Evolutionary conservation across 1,284 basidiomycete species (phyloP).

Genomic region (Bothia castanella): DNA sequence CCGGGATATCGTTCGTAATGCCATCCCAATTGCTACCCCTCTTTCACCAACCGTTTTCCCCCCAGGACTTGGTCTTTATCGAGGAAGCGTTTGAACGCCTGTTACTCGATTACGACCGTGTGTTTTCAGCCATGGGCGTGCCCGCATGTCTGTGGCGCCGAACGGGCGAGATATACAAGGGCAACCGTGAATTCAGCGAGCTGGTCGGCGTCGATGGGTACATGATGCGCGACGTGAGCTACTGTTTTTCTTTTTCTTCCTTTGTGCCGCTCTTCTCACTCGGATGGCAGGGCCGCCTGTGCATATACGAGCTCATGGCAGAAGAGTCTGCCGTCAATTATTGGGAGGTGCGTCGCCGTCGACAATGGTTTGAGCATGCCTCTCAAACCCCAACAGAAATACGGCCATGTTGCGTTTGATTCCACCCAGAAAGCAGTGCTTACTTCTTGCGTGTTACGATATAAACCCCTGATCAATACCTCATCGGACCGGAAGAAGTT

Average conservation of each 20-base stretch:
- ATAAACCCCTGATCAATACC: conserved; percentile 54
- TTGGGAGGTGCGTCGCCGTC: conserved; percentile 71
- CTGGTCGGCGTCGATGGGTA: conserved; percentile 81
- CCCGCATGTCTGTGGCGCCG: conserved; percentile 96
- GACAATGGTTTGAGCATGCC: no score
- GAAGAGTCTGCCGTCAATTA: conserved; percentile 96
- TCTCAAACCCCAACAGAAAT: conserved; percentile 56
- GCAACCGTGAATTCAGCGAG: conserved; percentile 91
- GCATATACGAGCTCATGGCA: conserved; percentile 97
- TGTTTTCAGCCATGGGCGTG: conserved; percentile 93
- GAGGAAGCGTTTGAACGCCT: conserved; percentile 97
- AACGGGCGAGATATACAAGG: conserved; percentile 98
- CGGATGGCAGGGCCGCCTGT: conserved; percentile 74
- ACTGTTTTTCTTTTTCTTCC: conserved; percentile 11
- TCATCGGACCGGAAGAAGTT: conserved; percentile 26
- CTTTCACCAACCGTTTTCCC: background rate
- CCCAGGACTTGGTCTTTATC: conserved; percentile 90
- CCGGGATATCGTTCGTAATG: conserved; percentile 69
- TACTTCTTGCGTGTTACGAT: conserved; percentile 87
- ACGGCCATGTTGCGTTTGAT: conserved; percentile 93
- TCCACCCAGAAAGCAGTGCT: conserved; percentile 85
- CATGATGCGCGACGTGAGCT: conserved; percentile 73
- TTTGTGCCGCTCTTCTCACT: background rate
- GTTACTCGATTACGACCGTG: conserved; percentile 92
- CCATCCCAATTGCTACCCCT: background rate